phyloP scores from a whole-genome alignment of 2,329 filamentous ascomycete genomes.

The Boeremia lycopersici region DNA sequence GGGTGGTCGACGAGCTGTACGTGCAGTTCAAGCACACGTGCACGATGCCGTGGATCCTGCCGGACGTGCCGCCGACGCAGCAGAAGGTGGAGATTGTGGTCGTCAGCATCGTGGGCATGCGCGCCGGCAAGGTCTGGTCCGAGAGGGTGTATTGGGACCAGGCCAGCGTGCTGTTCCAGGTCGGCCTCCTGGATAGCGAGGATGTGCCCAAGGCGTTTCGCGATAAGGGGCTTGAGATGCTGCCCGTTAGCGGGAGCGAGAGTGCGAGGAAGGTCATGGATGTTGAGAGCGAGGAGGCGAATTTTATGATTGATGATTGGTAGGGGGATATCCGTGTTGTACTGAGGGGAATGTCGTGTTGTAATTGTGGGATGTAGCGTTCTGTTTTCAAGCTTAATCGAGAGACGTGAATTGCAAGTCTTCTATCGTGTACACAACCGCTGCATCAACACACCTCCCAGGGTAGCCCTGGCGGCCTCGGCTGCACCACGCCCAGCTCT shows the following conservation, averaged over 20 bases:
- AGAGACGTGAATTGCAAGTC: no score
- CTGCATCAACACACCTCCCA: no score
- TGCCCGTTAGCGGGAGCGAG: slow-evolving; percentile 56
- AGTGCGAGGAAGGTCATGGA: slow-evolving; percentile 55
- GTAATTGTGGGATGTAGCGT: no score
- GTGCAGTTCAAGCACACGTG: slow-evolving; percentile 63
- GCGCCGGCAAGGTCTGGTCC: slow-evolving; percentile 59
- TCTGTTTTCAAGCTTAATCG: no score
- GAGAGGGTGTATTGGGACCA: slow-evolving; percentile 69
- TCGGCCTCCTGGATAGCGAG: slow-evolving; percentile 62
- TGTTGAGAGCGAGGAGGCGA: slow-evolving; percentile 50
- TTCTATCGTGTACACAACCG: no score
- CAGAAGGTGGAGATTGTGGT: slow-evolving; percentile 63
- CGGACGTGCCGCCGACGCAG: slow-evolving; percentile 62
- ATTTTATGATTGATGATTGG: slow-evolving; percentile 57
- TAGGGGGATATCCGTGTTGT: slow-evolving; percentile 8
- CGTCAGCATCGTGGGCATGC: slow-evolving; percentile 62
- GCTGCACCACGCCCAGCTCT: no score
- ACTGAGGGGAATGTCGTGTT: no score
- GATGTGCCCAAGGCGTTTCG: slow-evolving; percentile 57
- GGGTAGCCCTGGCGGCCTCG: no score
- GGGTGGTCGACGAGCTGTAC: slow-evolving; percentile 66
- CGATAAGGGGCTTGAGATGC: slow-evolving; percentile 52
- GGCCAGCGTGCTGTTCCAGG: slow-evolving; percentile 64
- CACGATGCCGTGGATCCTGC: slow-evolving; percentile 64